Base-by-base conservation (phyloP, 805 yeast genomes). In the Myxozyma sirexii region DNA sequence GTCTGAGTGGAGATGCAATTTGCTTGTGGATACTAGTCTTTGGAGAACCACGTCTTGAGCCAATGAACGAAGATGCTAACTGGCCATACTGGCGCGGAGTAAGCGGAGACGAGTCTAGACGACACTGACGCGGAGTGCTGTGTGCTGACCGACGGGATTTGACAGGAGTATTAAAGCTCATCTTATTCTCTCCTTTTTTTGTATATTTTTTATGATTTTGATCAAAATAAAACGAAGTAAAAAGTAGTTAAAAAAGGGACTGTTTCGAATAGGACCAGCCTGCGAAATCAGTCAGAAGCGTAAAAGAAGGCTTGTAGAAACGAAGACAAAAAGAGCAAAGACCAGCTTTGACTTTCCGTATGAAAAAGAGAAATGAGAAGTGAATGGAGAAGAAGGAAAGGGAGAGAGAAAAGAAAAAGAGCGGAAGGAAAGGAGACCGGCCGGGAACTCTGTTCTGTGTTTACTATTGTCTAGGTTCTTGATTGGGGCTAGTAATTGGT, bases 1-100 rank as follows among this genome's bases (percentile, higher is more conserved):
- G 69, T 67, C 77, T 78, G 10, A 82, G 74, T 3, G 84, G 83
- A 1, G 82, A 79, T 2, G 60, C 31, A 23, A 35, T 39, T 52
- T 64, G 68, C 44, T 50, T 54, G 47, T 65, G 63, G 48, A 65
- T 63, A 21, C 52, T 23, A 23, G 56, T 43, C 61, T 62, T 62
- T 13, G 64, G 57, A 7, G 68, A 49, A 17, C 31, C 24, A 17
- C 54, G 44, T 3, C 59, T 49, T 17, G 62, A 49, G 47, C 51
- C 44, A 26, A 33, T 13, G 19, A 59, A 41, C 17, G 53, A 44
- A 41, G 52, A 24, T 24, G 66, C 48, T 12, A 54, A 26, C 42
- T 62, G 63, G 8, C 26, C 33, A 31, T 33, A 59, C 15, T 58
- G 64, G 26, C 57, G 54, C 5, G 60, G 62, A 24, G 61, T 53